Evolutionary conservation across 495 filamentous ascomycete genomes (phyloP).

Genomic region (Lasiosphaeria hispida): DNA sequence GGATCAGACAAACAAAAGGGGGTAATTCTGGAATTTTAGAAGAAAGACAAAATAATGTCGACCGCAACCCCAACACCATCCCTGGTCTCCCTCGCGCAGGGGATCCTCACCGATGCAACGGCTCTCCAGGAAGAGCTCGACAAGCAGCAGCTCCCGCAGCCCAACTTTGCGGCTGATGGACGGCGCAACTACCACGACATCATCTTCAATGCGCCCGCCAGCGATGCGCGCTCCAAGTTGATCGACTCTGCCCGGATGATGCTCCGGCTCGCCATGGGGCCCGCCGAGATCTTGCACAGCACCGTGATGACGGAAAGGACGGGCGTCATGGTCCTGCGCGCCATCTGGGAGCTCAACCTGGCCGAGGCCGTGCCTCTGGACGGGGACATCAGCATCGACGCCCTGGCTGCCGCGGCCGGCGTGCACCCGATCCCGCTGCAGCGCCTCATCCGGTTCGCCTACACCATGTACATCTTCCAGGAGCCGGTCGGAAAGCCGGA

Average conservation of each 20-base stretch:
- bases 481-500: constrained; percentile 1
- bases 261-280: neutral
- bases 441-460: constrained; percentile 9
- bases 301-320: neutral
- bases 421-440: constrained; percentile 1
- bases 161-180: neutral
- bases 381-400: neutral
- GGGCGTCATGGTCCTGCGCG: neutral
- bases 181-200: constrained; percentile 9
- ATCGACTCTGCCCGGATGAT: constrained; percentile 5
- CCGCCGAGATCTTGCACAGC: neutral
- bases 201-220: constrained; percentile 1
- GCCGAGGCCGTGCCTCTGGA: constrained; percentile 3
- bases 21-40: too few species aligned
- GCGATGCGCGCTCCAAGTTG: neutral
- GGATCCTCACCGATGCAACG: neutral
- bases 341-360: constrained; percentile 3
- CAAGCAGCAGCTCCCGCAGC: neutral
- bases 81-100: neutral
- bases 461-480: constrained; percentile 7
- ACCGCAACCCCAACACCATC: too few species aligned
- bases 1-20: too few species aligned
- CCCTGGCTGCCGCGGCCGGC: neutral
- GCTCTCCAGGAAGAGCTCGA: constrained; percentile 5
- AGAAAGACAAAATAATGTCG: too few species aligned